Conservation (phyloP, 768 basidiomycete genomes). For the Leccinum subgranulosum region DNA sequence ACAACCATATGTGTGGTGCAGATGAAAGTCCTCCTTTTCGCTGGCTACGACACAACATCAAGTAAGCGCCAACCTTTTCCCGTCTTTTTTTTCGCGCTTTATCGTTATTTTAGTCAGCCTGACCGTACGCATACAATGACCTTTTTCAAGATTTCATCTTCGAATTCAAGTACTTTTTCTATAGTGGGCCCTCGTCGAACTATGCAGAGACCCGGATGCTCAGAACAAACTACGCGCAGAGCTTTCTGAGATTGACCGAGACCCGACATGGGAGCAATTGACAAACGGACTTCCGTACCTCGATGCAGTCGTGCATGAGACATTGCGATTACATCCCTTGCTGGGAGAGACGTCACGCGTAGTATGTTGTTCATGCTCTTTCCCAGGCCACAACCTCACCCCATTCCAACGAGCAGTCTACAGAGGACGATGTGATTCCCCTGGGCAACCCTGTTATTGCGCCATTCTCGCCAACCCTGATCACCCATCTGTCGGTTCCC, state of each 20-base stretch:
- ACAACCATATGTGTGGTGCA: neutral
- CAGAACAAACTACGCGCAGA: conserved; percentile 51
- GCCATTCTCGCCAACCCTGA: conserved; percentile 30
- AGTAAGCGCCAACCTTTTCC: conserved; percentile 18
- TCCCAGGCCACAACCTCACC: neutral
- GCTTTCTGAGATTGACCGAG: conserved; percentile 38
- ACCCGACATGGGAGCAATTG: conserved; percentile 56
- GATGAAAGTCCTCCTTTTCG: conserved; percentile 38
- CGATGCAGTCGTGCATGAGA: conserved; percentile 48
- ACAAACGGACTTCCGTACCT: conserved; percentile 50
- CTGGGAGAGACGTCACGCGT: conserved; percentile 22
- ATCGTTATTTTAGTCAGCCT: conserved; percentile 19
- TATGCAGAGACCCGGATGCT: conserved; percentile 40
- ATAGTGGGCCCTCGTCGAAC: conserved; percentile 55
- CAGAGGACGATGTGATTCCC: conserved; percentile 56
- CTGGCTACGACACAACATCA: conserved; percentile 43
- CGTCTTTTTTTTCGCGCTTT: neutral
- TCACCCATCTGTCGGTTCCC: conserved; percentile 40
- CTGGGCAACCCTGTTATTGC: conserved; percentile 45
- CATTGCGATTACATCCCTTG: conserved; percentile 42
- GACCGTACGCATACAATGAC: conserved; percentile 10
- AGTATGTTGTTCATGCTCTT: neutral
- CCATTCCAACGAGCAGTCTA: conserved; percentile 35
- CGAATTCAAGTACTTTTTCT: neutral
- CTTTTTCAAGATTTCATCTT: neutral